phyloP scores from a whole-genome alignment of 805 yeast species.

The Yamadazyma akitaensis region DNA sequence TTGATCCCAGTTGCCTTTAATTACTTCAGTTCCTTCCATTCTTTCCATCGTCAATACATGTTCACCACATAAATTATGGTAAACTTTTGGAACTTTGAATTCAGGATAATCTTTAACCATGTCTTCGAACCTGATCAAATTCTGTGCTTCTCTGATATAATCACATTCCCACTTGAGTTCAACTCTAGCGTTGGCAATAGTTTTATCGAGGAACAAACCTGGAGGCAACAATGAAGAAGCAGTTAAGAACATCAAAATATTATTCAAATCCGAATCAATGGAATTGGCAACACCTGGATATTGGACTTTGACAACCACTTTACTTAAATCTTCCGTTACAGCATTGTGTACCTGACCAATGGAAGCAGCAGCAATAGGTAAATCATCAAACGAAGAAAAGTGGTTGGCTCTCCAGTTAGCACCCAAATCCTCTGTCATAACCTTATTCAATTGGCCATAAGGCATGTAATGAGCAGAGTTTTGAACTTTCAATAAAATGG shows the following conservation, averaged over 20 bases:
- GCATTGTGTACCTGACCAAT: conserved; percentile 96
- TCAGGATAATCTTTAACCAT: conserved; percentile 54
- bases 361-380: conserved; percentile 93
- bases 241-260: conserved; percentile 72
- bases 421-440: conserved; percentile 73
- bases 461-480: conserved; percentile 98
- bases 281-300: conserved; percentile 95
- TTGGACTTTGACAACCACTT: conserved; percentile 92
- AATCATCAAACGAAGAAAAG: conserved; percentile 74
- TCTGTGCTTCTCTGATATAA: conserved; percentile 82
- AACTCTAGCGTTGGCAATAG: conserved; percentile 87
- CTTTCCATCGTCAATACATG: conserved; percentile 87
- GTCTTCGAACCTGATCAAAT: conserved; percentile 63
- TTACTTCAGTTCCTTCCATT: conserved; percentile 80
- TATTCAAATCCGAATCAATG: conserved; percentile 91
- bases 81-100: conserved; percentile 79
- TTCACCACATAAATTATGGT: conserved; percentile 71
- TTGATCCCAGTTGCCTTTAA: conserved; percentile 72
- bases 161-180: conserved; percentile 99
- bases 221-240: conserved; percentile 87
- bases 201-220: conserved; percentile 86
- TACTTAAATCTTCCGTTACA: conserved; percentile 57
- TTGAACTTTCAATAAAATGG: conserved; percentile 79
- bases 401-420: conserved; percentile 65
- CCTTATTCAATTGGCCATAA: conserved; percentile 75